Conservation (phyloP, 306 rosid genomes). For the apple (Malus domestica) region DNA sequence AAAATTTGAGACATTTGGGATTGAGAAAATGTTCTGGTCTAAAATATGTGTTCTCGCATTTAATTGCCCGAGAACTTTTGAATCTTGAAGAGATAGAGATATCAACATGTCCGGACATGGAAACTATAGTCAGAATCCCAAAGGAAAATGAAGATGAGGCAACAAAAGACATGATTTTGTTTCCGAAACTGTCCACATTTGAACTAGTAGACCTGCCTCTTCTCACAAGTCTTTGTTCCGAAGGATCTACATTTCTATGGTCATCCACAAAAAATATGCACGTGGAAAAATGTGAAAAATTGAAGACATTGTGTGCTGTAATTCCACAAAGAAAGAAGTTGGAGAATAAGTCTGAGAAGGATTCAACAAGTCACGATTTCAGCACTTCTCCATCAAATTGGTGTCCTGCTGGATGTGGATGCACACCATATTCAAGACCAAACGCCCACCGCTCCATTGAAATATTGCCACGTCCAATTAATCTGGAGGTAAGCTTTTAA, state of each 20-base stretch:
- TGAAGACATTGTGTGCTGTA: neutral
- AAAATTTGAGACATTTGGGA: neutral
- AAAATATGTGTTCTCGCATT: neutral
- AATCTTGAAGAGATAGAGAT: neutral
- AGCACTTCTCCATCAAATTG: too few species aligned
- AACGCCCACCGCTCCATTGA: neutral
- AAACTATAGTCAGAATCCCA: neutral
- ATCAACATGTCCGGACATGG: fast-evolving
- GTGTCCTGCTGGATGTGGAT: neutral
- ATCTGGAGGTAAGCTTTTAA: neutral
- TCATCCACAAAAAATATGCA: neutral
- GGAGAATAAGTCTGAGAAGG: neutral
- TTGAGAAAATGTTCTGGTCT: neutral
- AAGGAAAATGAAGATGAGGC: neutral
- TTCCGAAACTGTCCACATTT: neutral
- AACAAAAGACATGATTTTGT: neutral
- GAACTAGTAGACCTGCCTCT: fast-evolving
- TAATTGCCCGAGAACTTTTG: neutral
- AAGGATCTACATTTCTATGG: neutral
- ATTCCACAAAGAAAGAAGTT: neutral
- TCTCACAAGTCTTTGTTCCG: neutral
- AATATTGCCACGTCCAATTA: neutral
- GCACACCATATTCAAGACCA: neutral
- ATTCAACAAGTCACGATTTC: neutral
- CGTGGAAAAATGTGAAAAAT: fast-evolving